A percentile compares a stretch with the other conserved stretches of the same genome.
Conservation (phyloP, 2,329 filamentous ascomycete genomes). For the Salinomyces thailandicus region DNA sequence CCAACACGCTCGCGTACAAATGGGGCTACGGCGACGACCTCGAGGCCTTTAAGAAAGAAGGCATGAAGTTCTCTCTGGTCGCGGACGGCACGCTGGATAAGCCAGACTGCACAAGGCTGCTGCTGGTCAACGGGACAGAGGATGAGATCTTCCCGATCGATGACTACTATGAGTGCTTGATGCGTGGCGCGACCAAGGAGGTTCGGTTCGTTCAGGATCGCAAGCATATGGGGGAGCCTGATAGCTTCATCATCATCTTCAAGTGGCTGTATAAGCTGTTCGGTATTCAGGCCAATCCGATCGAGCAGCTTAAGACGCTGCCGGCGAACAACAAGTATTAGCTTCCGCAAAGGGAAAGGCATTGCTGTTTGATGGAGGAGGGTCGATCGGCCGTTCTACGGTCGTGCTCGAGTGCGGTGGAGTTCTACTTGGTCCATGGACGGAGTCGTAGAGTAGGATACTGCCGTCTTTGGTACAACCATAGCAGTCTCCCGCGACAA, state of each 20-base stretch:
- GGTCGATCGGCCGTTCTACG: neutral
- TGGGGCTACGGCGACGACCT: conserved; percentile 34
- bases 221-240: conserved; percentile 44
- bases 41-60: conserved; percentile 40
- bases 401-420: too few species aligned
- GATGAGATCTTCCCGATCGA: conserved; percentile 55
- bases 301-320: conserved; percentile 37
- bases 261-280: conserved; percentile 41
- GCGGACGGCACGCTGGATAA: conserved; percentile 45
- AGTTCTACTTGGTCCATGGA: too few species aligned
- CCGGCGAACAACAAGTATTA: conserved; percentile 37
- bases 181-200: conserved; percentile 44
- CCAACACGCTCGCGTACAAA: conserved; percentile 41
- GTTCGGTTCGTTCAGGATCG: conserved; percentile 34
- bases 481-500: too few species aligned
- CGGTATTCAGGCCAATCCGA: conserved; percentile 32
- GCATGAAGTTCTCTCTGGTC: conserved; percentile 44
- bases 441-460: too few species aligned
- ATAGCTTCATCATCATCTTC: conserved; percentile 39
- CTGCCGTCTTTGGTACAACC: too few species aligned
- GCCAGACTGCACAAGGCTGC: conserved; percentile 37
- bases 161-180: conserved; percentile 46
- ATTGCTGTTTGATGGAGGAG: too few species aligned
- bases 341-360: too few species aligned
- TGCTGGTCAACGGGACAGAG: conserved; percentile 48